A percentile compares a stretch with the other conserved stretches of the same genome.
These are phyloP conservation scores for Trapa incisa DNA, from an alignment of 345 rosid species.

Conservation along the genomic window DNA sequence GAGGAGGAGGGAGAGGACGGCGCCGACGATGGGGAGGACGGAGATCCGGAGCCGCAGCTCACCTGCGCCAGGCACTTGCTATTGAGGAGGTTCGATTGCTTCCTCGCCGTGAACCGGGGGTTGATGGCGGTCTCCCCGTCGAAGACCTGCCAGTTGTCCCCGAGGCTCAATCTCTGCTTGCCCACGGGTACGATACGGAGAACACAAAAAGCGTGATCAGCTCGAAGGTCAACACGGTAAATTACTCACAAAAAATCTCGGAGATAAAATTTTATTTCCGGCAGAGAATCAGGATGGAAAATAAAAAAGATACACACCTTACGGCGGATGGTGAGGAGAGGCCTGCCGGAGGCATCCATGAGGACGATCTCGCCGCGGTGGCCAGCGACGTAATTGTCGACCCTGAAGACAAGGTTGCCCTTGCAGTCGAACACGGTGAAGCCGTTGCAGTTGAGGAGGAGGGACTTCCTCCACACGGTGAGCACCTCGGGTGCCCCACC, in stretches of 20 bases:
- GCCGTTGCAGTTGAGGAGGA: slow-evolving; percentile 90
- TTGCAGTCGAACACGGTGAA: slow-evolving; percentile 67
- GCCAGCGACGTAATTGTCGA: slow-evolving; percentile 66
- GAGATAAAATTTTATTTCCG: too few species aligned
- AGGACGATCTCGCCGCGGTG: slow-evolving; percentile 54
- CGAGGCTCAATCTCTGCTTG: slow-evolving; percentile 51
- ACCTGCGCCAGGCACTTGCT: slow-evolving; percentile 48
- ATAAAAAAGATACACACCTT: slow-evolving; percentile 18
- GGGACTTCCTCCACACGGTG: slow-evolving; percentile 94
- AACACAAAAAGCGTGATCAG: neutral
- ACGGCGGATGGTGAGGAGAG: slow-evolving; percentile 91
- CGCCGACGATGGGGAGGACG: slow-evolving; percentile 6
- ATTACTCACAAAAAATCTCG: neutral
- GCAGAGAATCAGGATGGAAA: too few species aligned
- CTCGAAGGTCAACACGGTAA: neutral
- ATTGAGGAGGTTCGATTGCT: slow-evolving; percentile 34
- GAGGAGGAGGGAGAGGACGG: slow-evolving; percentile 7
- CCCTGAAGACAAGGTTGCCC: slow-evolving; percentile 70
- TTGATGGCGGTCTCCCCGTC: slow-evolving; percentile 54
- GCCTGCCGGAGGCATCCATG: slow-evolving; percentile 78
- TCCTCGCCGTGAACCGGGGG: slow-evolving; percentile 44
- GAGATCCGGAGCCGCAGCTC: slow-evolving; percentile 6
- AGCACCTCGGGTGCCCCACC: slow-evolving; percentile 19
- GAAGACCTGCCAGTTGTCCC: slow-evolving; percentile 74
- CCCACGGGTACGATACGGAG: neutral